Conservation (phyloP, 1,284 basidiomycete genomes). For the Trichosporon sp. region DNA sequence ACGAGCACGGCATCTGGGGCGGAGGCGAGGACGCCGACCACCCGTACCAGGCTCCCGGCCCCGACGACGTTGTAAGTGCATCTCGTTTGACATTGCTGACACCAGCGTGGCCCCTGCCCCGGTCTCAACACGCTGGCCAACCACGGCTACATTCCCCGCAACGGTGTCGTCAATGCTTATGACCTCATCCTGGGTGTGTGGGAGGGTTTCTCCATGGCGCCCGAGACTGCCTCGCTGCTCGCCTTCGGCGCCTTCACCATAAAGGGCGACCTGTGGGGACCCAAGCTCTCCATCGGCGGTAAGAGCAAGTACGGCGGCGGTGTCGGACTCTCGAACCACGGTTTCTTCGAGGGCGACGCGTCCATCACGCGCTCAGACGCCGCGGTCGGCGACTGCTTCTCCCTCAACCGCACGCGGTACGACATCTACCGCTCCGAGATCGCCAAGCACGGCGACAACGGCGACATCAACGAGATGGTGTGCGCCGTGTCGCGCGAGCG, state of each 20-base stretch:
- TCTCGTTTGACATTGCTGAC: constrained; percentile 25
- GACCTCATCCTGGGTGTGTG: constrained; percentile 31
- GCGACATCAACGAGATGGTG: neutral
- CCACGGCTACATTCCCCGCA: constrained; percentile 40
- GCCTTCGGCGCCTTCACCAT: neutral
- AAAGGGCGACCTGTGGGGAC: constrained; percentile 21
- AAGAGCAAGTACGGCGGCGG: neutral
- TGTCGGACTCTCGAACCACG: constrained; percentile 21
- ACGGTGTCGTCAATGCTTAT: constrained; percentile 42
- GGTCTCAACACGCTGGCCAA: constrained; percentile 52
- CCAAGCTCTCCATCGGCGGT: constrained; percentile 22
- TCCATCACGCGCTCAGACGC: constrained; percentile 23
- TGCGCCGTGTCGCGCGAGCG: constrained; percentile 4
- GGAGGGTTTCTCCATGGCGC: constrained; percentile 21
- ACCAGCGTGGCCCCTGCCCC: constrained; percentile 46
- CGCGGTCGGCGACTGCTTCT: neutral
- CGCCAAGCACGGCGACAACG: constrained; percentile 2
- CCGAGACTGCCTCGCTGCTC: constrained; percentile 23
- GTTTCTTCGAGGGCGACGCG: constrained; percentile 26
- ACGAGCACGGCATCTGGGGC: constrained; percentile 19
- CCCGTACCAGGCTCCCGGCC: constrained; percentile 32
- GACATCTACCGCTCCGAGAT: constrained; percentile 6
- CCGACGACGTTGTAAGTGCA: neutral
- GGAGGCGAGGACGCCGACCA: constrained; percentile 29
- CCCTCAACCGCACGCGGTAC: neutral